Percentiles rank a stretch among this genome's conserved stretches.
Evolutionary conservation across 2,329 filamentous ascomycete genomes (phyloP).

Genomic region (Emergomyces pasteurianus): DNA sequence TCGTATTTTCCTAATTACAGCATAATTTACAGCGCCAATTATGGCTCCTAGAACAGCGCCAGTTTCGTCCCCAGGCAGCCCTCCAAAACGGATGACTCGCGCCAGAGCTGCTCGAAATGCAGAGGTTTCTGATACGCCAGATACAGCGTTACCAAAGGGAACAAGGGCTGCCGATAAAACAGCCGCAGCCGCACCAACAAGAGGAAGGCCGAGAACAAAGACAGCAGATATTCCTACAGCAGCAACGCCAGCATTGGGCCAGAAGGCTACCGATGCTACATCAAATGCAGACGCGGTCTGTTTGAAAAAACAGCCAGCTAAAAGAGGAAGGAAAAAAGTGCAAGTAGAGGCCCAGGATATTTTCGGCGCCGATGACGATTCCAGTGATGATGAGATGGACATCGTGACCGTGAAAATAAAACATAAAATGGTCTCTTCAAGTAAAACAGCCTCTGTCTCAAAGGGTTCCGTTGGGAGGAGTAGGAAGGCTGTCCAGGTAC

Average conservation of each 20-base stretch:
- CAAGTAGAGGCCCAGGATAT: background rate
- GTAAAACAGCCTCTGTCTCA: background rate
- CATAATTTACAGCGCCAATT: background rate
- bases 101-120: conserved; percentile 7
- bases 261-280: background rate
- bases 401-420: conserved; percentile 7
- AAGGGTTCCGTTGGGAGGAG: background rate
- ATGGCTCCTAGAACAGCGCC: conserved; percentile 9
- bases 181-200: conserved; percentile 1
- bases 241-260: background rate
- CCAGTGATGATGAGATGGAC: conserved; percentile 13
- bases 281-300: background rate
- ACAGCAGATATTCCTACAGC: background rate
- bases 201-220: conserved; percentile 10
- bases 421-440: background rate
- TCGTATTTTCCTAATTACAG: background rate
- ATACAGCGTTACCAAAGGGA: background rate
- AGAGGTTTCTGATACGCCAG: background rate
- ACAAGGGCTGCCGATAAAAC: background rate
- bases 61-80: conserved; percentile 1
- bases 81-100: conserved; percentile 11
- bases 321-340: conserved; percentile 4
- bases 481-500: background rate
- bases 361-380: background rate
- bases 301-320: background rate